A percentile compares a stretch with the other conserved stretches of the same genome.
These are phyloP conservation scores for Aechmea fasciata DNA, from an alignment of 176 grass and related monocot species.

Conservation along the genomic window DNA sequence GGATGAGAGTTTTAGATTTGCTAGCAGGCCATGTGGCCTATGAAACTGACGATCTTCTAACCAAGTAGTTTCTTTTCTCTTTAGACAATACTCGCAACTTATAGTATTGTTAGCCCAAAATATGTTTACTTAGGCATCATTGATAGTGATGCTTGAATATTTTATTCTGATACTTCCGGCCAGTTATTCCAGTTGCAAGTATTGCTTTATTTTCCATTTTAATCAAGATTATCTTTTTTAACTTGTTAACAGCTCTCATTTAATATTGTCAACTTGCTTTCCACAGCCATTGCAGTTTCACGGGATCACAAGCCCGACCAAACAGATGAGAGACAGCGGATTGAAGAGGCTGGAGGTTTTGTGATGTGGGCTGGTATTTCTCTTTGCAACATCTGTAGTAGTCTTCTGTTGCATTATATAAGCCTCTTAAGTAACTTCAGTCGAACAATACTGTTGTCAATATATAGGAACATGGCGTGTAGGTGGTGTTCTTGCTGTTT, in stretches of 20 bases:
- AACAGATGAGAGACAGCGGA: constrained; percentile 63
- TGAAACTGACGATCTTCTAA: too few relatives aligned
- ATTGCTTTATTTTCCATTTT: too few relatives aligned
- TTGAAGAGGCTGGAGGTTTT: constrained; percentile 85
- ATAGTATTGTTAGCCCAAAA: too few relatives aligned
- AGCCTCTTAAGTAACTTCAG: neutral
- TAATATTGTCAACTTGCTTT: constrained; percentile 1
- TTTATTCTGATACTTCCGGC: too few relatives aligned
- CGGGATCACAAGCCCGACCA: constrained; percentile 88
- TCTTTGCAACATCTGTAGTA: neutral
- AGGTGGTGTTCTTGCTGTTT: constrained; percentile 77
- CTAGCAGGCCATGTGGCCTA: too few relatives aligned
- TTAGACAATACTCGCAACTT: too few relatives aligned
- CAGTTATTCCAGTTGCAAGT: too few relatives aligned
- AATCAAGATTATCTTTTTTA: too few relatives aligned
- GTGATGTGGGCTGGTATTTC: constrained; percentile 87
- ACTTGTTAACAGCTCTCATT: neutral
- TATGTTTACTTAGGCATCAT: too few relatives aligned
- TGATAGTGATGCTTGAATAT: too few relatives aligned
- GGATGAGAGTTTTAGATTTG: too few relatives aligned
- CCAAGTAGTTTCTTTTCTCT: too few relatives aligned
- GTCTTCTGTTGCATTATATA: neutral
- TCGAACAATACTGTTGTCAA: neutral
- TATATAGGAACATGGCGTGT: constrained; percentile 75
- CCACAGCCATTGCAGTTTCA: constrained; percentile 66